phyloP scores from a whole-genome alignment of 805 yeast genomes.

The Pichia occidentalis region DNA sequence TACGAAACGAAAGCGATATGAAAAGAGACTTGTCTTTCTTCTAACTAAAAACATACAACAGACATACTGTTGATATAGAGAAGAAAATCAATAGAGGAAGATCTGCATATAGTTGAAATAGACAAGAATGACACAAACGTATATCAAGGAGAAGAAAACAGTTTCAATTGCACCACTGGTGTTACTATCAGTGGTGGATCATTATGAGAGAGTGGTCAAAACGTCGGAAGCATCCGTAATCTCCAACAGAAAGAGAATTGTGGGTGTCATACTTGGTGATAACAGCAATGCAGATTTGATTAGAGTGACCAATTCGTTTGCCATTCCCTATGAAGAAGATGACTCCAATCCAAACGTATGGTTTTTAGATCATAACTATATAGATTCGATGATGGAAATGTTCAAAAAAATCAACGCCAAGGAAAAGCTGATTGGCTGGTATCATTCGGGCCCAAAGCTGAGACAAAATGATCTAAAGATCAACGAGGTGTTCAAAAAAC shows the following conservation, averaged over 20 bases:
- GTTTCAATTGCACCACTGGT: slow-evolving; percentile 96
- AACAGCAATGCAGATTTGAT: slow-evolving; percentile 40
- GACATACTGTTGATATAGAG: too few species aligned
- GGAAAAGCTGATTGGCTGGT: slow-evolving; percentile 97
- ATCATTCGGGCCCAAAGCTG: slow-evolving; percentile 94
- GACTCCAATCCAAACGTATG: slow-evolving; percentile 86
- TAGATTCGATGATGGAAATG: slow-evolving; percentile 96
- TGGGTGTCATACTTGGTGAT: slow-evolving; percentile 92
- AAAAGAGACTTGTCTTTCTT: too few species aligned
- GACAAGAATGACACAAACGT: too few species aligned
- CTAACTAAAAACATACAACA: too few species aligned
- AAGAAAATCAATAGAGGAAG: too few species aligned
- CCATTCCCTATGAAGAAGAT: slow-evolving; percentile 97
- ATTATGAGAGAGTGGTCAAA: slow-evolving; percentile 75
- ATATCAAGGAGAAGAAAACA: slow-evolving; percentile 29
- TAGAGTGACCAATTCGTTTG: slow-evolving; percentile 86
- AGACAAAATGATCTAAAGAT: slow-evolving; percentile 83
- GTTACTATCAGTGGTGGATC: slow-evolving; percentile 89
- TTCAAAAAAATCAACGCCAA: slow-evolving; percentile 95
- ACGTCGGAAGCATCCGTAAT: slow-evolving; percentile 31
- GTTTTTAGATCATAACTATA: slow-evolving; percentile 95
- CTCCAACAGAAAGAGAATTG: slow-evolving; percentile 62
- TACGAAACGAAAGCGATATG: too few species aligned
- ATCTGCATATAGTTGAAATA: too few species aligned
- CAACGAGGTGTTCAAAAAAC: slow-evolving; percentile 81